Evolutionary conservation across 2,329 filamentous ascomycete species (phyloP), one percentile per base, ranked within the genome.

Genomic region (Scedosporium boydii): DNA sequence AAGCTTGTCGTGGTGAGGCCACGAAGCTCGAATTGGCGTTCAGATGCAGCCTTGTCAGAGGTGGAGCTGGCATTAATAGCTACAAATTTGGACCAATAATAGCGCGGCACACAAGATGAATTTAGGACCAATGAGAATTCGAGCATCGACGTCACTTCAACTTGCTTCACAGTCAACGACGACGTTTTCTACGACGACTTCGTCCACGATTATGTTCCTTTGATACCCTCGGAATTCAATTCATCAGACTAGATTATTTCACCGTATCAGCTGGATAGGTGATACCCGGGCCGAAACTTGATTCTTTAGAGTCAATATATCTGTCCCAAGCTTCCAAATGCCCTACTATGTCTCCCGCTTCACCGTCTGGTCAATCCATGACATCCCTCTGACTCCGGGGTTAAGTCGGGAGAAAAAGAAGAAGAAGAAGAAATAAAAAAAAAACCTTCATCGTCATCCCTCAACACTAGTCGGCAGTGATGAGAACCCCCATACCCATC

Each of bases 1-100:
- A 34, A 34, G 29, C 29, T 34, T 9, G 29, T 34, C 29, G 42
- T 16, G 29, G 34, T 41, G 27, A 61, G 59, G 59, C 59, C 59
- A 61, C 59, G 59, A 61, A 61, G 59, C 59, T 55, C 4, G 26
- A 58, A 58, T 23, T 56, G 51, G 51, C n/a, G 10, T 26, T 16
- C 26, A 18, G 51, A 56, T 23, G 51, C 21, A 29, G 51, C 23
- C 16, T 38, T 18, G 56, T 18, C 14, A 18, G 29, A 23, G 26
- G 58, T 27, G 58, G 21, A 34, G 26, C 58, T 21, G 26, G 58
- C 21, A 27, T 29, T 10, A 27, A 38, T 9, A 46, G 18, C 41
- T 48, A 14, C 16, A 26, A 51, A 12, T 60, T 53, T 53, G 2
- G 27, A 44, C 59, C 59, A 60, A 60, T 53, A 14, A 60, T 1